Evolutionary conservation across 1,284 basidiomycete genomes (phyloP), one percentile per base, ranked within the genome.

Genomic region (Apiotrichum sp.): DNA sequence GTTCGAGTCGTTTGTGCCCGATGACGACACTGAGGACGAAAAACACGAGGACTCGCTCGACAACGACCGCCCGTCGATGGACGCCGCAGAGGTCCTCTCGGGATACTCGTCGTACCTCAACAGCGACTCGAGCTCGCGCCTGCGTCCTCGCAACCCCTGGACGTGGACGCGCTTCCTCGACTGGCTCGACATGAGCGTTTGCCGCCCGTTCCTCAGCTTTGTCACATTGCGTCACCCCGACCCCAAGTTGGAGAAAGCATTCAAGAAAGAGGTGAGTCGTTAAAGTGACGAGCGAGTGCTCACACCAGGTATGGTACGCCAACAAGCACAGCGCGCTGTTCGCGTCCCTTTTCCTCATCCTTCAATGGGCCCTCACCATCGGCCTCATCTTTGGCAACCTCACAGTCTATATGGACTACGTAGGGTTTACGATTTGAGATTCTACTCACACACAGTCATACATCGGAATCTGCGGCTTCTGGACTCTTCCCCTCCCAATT

Each of bases 201-300:
- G 50, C 32, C 32, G 35, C 36, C 50, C 46, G 1, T 32, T 51
- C 2, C 5, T 10, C 40, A 67, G 74, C 56, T 76, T 73, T 54
- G 61, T 68, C 53, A 66, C 75, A 49, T 69, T 67, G 32, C 65
- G 61, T 22, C 75, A 71, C 50, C 63, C 69, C 1, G 75, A 77
- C 52, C 52, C 57, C 5, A 57, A 53, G 13, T 72, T 73, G 50
- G 75, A 76, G 56, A 57, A 62, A 33, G 64, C 67, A 16, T 76
- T 69, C 55, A 66, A 68, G 40, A 48, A 52, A 11, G 58, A 76
- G 58, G 70, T 74, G 57, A 55, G 70, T 62, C 6, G 13, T 6
- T n/a, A 9, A 61, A 66, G 64, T 38, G 36, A 8, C 2, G 58
- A 61, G 40, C 67, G 36, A 38, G 36, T 68, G 51, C 60, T 62